phyloP scores from a whole-genome alignment of 1,284 basidiomycete species.

The Apiotrichum sp. region DNA sequence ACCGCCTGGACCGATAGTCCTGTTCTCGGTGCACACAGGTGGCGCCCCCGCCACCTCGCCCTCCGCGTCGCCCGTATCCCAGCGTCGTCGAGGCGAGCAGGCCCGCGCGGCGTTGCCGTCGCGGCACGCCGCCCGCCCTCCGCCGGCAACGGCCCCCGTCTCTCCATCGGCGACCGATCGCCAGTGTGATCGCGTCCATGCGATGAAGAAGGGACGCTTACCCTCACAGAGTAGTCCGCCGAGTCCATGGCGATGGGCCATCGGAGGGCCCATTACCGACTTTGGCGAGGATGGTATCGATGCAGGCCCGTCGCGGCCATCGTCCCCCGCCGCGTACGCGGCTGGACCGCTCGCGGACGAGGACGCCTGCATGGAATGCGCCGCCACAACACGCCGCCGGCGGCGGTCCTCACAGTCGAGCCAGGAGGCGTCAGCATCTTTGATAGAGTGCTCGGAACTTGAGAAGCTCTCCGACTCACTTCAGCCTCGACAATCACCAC shows the following conservation, averaged over 20 bases:
- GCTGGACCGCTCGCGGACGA: not conserved
- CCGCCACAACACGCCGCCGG: not conserved
- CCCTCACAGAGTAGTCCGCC: not conserved
- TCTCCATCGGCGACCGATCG: not conserved
- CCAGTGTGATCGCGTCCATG: conserved; percentile 1
- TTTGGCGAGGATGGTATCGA: conserved; percentile 18
- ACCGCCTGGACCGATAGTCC: too few species aligned
- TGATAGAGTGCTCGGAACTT: too few species aligned
- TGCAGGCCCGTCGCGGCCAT: conserved; percentile 12
- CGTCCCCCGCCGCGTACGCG: not conserved
- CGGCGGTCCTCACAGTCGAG: too few species aligned
- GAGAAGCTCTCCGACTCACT: not conserved
- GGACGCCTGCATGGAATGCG: not conserved
- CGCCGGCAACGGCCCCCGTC: not conserved
- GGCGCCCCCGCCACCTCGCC: not conserved
- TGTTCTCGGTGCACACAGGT: not conserved
- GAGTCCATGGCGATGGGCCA: conserved; percentile 16
- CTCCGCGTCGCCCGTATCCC: not conserved
- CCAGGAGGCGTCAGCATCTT: too few species aligned
- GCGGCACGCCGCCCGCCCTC: conserved; percentile 2
- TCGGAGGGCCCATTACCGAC: conserved; percentile 21
- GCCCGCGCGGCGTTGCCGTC: conserved; percentile 1
- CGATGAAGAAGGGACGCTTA: conserved; percentile 5
- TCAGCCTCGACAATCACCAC: too few species aligned
- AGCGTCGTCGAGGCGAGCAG: not conserved